Evolutionary conservation across 768 basidiomycete species (phyloP), one percentile per base, ranked within the genome.

Genomic region (Psilocybe cubensis): DNA sequence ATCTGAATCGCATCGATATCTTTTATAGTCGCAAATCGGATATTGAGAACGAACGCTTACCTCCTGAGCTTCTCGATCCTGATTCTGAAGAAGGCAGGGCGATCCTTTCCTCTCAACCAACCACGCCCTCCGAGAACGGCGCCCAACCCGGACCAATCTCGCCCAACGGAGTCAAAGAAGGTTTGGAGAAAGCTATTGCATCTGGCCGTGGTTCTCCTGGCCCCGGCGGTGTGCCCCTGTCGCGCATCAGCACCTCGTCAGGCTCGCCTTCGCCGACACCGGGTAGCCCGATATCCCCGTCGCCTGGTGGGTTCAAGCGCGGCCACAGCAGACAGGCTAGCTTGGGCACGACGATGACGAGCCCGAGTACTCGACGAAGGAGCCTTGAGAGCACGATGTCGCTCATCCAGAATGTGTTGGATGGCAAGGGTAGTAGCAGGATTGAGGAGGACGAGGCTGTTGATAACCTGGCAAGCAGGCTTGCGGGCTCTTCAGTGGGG

Each of bases 11-110:
- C n/a, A n/a, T n/a, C n/a, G n/a, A n/a, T n/a, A n/a, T n/a, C n/a
- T n/a, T 28, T 21, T 10, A 23, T 63, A 96, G 94, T 40, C 94
- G 95, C 59, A 96, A 95, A 77, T 94, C 92, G 42, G 97, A 98
- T 79, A 98, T 98, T 63, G 96, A 98, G 75, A 98, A 98, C 75
- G 97, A 99, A 74, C 89, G 95, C 29, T 79, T 98, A n/a, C 97
- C 96, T 2, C 96, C 96, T 2, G 94, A 98, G 14, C 81, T 99
- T 17, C 90, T 94, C 70, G 96, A 98, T 67, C 88, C 86, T 5
- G 76, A 82, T 60, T 88, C 85, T 9, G 83, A 83, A 61, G 87
- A 90, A 73, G 88, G 86, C 54, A 85, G 83, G 61, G 85, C 88
- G 6, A 83, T 86, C 60, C 66, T 91, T 33, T 75, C 66, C 38